Percentiles rank a stretch among this genome's conserved stretches.
Evolutionary conservation across 331 rosid species (phyloP).

Genomic region (Rosa hybrid): DNA sequence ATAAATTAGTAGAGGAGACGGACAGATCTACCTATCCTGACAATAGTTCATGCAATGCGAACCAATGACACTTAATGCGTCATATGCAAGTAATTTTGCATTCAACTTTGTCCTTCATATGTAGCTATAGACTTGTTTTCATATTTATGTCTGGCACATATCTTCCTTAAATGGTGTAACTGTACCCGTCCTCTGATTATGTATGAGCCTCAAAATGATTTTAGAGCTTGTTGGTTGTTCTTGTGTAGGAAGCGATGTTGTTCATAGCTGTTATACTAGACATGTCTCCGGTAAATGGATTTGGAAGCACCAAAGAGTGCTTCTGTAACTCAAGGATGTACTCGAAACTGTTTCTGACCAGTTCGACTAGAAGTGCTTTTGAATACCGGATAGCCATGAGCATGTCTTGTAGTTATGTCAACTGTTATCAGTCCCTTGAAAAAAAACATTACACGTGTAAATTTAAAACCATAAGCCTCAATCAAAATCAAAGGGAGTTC

Average conservation of each 20-base stretch:
- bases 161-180: neutral
- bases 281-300: neutral
- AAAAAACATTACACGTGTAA: neutral
- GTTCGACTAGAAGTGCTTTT: neutral
- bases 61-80: slow-evolving; percentile 1
- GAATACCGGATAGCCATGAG: neutral
- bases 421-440: neutral
- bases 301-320: neutral
- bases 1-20: neutral
- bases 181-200: neutral
- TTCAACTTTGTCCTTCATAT: neutral
- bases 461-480: neutral
- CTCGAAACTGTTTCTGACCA: neutral
- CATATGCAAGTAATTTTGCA: neutral
- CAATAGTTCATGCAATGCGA: neutral
- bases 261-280: neutral
- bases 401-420: neutral
- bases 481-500: slow-evolving; percentile 19
- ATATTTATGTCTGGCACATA: slow-evolving; percentile 2
- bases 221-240: neutral
- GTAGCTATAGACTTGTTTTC: slow-evolving; percentile 6
- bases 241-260: neutral
- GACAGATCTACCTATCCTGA: neutral
- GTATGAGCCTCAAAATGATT: slow-evolving; percentile 1
- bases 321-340: neutral